Percentiles rank a stretch among this genome's conserved stretches.
phyloP scores from a whole-genome alignment of 805 yeast genomes.

The Saturnispora ahearnii region DNA sequence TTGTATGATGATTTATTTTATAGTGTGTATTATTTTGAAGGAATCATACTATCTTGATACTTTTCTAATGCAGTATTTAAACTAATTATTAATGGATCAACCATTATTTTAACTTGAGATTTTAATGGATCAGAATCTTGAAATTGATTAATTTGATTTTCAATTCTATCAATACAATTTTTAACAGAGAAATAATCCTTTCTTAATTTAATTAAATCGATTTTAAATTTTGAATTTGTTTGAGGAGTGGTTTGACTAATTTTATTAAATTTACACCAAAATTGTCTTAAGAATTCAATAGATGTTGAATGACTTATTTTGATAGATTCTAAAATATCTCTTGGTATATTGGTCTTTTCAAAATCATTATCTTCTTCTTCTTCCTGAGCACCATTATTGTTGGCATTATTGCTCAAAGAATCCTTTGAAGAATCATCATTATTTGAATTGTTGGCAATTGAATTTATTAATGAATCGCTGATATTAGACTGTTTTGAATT shows the following conservation, averaged over 20 bases:
- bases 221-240: slow-evolving; percentile 25
- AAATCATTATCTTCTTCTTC: slow-evolving; percentile 12
- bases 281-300: slow-evolving; percentile 66
- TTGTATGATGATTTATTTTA: background rate
- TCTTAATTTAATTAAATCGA: slow-evolving; percentile 29
- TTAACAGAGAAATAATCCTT: slow-evolving; percentile 40
- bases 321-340: slow-evolving; percentile 35
- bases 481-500: slow-evolving; percentile 42
- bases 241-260: slow-evolving; percentile 23
- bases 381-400: background rate
- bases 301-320: slow-evolving; percentile 63
- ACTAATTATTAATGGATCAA: slow-evolving; percentile 38
- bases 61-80: slow-evolving; percentile 37
- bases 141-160: slow-evolving; percentile 21
- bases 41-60: slow-evolving; percentile 35
- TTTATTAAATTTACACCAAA: slow-evolving; percentile 53
- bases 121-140: slow-evolving; percentile 11
- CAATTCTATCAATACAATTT: slow-evolving; percentile 39
- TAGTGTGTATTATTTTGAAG: background rate
- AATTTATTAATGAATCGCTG: background rate
- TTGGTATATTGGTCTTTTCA: slow-evolving; percentile 26
- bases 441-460: background rate
- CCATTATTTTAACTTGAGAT: slow-evolving; percentile 15
- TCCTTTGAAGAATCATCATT: background rate
- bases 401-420: slow-evolving; percentile 11